These are phyloP conservation scores for Monilinia fructicola DNA, from an alignment of 2,329 filamentous ascomycete species.

Conservation along the genomic window DNA sequence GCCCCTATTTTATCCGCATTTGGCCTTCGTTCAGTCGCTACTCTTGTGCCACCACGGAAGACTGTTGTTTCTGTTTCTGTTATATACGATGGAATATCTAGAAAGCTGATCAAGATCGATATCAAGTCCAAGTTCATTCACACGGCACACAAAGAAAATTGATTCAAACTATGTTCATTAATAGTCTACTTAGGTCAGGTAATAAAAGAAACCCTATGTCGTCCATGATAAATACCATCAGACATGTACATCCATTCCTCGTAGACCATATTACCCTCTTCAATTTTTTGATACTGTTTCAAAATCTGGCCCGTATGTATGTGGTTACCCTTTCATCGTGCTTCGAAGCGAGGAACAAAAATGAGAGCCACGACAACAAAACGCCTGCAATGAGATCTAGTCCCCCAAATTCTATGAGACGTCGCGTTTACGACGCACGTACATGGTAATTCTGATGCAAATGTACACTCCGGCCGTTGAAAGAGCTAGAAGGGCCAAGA, in stretches of 20 bases:
- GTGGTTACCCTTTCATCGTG: slow-evolving; percentile 23
- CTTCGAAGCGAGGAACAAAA: slow-evolving; percentile 19
- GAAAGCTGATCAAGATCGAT: neutral
- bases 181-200: slow-evolving; percentile 11
- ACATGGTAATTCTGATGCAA: slow-evolving; percentile 34
- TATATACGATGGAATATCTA: neutral
- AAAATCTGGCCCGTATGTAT: slow-evolving; percentile 16
- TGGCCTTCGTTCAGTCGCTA: neutral
- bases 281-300: slow-evolving; percentile 13
- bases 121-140: neutral
- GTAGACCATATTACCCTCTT: slow-evolving; percentile 1
- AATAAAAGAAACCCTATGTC: slow-evolving; percentile 10
- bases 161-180: slow-evolving; percentile 18
- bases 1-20: slow-evolving; percentile 16
- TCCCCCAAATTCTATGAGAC: slow-evolving; percentile 35
- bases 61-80: no score
- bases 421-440: slow-evolving; percentile 31
- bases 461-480: slow-evolving; percentile 34
- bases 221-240: slow-evolving; percentile 13
- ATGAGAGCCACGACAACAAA: slow-evolving; percentile 3
- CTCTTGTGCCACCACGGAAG: neutral
- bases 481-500: slow-evolving; percentile 35
- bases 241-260: slow-evolving; percentile 19
- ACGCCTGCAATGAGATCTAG: slow-evolving; percentile 37
- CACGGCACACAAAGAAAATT: neutral